phyloP scores from a whole-genome alignment of 208 protist genomes.

The Leishmania amazonensis region DNA sequence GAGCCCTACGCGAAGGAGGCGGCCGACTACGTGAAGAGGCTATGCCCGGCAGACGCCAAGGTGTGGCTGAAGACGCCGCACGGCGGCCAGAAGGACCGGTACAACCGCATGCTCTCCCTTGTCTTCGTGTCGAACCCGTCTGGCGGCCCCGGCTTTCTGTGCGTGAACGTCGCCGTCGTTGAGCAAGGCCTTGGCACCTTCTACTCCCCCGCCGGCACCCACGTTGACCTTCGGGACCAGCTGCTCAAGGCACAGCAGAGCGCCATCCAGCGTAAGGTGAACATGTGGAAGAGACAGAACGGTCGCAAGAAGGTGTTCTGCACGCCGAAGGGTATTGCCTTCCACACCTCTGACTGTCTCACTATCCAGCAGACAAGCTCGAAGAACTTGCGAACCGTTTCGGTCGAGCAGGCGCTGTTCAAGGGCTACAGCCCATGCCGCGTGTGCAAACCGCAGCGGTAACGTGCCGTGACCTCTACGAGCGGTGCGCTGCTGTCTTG shows the following conservation, averaged over 20 bases:
- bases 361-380: slow-evolving; percentile 23
- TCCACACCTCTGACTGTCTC: slow-evolving; percentile 40
- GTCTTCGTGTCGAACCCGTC: slow-evolving; percentile 41
- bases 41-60: slow-evolving; percentile 31
- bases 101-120: slow-evolving; percentile 48
- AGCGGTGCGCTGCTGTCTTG: not conserved
- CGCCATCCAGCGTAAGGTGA: slow-evolving; percentile 23
- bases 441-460: slow-evolving; percentile 46
- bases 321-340: slow-evolving; percentile 48
- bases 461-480: not conserved
- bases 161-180: slow-evolving; percentile 54
- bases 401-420: slow-evolving; percentile 34
- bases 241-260: slow-evolving; percentile 38
- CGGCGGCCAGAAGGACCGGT: slow-evolving; percentile 31
- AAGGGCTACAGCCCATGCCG: slow-evolving; percentile 50
- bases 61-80: slow-evolving; percentile 37
- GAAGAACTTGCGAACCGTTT: slow-evolving; percentile 15
- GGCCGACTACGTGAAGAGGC: slow-evolving; percentile 39
- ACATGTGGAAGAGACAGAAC: slow-evolving; percentile 53
- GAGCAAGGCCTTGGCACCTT: slow-evolving; percentile 52
- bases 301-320: slow-evolving; percentile 34
- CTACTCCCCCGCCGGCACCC: slow-evolving; percentile 33
- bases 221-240: slow-evolving; percentile 16
- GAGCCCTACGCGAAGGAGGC: slow-evolving; percentile 59
- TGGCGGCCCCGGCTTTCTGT: slow-evolving; percentile 35